Percentiles rank a stretch among this genome's conserved stretches.
Evolutionary conservation across 2,329 filamentous ascomycete genomes (phyloP).

Genomic region (Septoria petroselini): DNA sequence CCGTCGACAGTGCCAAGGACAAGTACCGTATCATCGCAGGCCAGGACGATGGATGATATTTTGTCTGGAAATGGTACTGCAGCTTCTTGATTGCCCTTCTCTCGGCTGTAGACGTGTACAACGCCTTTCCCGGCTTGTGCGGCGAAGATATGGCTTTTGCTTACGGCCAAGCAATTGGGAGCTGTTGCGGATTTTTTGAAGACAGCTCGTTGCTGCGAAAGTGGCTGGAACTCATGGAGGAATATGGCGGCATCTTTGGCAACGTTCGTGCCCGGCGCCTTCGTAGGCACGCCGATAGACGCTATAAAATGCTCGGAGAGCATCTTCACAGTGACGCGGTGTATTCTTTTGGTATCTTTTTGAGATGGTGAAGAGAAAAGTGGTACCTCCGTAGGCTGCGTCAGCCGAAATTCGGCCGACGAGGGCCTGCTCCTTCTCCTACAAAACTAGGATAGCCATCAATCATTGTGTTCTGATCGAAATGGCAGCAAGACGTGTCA

Average conservation of each 20-base stretch:
- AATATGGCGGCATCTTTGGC: slow-evolving; percentile 83
- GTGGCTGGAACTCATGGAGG: slow-evolving; percentile 75
- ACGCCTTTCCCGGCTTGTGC: slow-evolving; percentile 90
- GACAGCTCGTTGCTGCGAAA: slow-evolving; percentile 67
- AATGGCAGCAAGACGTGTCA: too few species aligned
- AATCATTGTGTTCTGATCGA: too few species aligned
- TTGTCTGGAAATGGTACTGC: slow-evolving; percentile 83
- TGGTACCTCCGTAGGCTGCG: not conserved
- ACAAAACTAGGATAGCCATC: too few species aligned
- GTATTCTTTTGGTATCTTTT: not conserved
- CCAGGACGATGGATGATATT: slow-evolving; percentile 73
- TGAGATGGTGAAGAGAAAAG: slow-evolving; percentile 4
- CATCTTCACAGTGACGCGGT: slow-evolving; percentile 37
- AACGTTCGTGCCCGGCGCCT: slow-evolving; percentile 47
- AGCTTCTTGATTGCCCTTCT: slow-evolving; percentile 82
- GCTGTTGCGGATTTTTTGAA: slow-evolving; percentile 93
- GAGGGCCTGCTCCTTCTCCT: not conserved
- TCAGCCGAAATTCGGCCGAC: too few species aligned
- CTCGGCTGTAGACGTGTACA: slow-evolving; percentile 84
- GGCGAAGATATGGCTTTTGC: slow-evolving; percentile 79
- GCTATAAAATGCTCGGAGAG: slow-evolving; percentile 52
- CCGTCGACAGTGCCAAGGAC: slow-evolving; percentile 81
- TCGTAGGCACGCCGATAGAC: slow-evolving; percentile 45
- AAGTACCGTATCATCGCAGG: slow-evolving; percentile 64
- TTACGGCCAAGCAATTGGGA: slow-evolving; percentile 75